Percentiles rank a stretch among this genome's conserved stretches.
phyloP scores from a whole-genome alignment of 805 yeast species.

The Wickerhamiella cacticola region DNA sequence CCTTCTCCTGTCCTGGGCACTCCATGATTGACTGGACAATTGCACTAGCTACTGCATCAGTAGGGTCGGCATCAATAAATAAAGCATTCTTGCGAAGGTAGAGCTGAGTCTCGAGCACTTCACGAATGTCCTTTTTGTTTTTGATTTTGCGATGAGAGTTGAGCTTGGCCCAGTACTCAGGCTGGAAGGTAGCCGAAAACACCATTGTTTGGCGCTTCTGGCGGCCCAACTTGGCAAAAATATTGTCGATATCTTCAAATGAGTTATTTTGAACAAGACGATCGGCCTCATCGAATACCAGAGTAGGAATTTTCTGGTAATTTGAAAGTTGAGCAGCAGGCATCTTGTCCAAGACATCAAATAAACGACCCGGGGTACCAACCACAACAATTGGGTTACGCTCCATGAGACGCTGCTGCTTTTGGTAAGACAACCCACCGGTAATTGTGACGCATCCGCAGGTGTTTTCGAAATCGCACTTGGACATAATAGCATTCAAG shows the following conservation, averaged over 20 bases:
- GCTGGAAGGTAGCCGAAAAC: slow-evolving; percentile 89
- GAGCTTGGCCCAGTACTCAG: slow-evolving; percentile 68
- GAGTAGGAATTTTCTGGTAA: slow-evolving; percentile 35
- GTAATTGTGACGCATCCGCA: slow-evolving; percentile 65
- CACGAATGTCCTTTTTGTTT: slow-evolving; percentile 45
- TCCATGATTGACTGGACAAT: slow-evolving; percentile 81
- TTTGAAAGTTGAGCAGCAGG: slow-evolving; percentile 28
- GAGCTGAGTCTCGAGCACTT: slow-evolving; percentile 54
- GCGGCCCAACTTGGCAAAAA: slow-evolving; percentile 52
- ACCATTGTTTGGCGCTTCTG: slow-evolving; percentile 66
- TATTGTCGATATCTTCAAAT: slow-evolving; percentile 80
- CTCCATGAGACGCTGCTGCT: slow-evolving; percentile 69
- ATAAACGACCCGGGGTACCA: slow-evolving; percentile 90
- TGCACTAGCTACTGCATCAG: slow-evolving; percentile 58
- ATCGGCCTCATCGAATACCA: slow-evolving; percentile 93
- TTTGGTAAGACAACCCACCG: slow-evolving; percentile 91
- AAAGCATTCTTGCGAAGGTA: slow-evolving; percentile 57
- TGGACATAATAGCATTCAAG: slow-evolving; percentile 33
- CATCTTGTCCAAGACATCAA: slow-evolving; percentile 51
- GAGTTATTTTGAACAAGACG: slow-evolving; percentile 90
- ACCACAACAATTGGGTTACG: slow-evolving; percentile 66
- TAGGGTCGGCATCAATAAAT: slow-evolving; percentile 77
- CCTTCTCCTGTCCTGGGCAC: slow-evolving; percentile 84
- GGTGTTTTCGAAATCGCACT: slow-evolving; percentile 6
- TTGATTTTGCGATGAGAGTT: slow-evolving; percentile 30